These are phyloP conservation scores for Penicillium brevicompactum DNA, from an alignment of 2,329 filamentous ascomycete species.

Conservation along the genomic window DNA sequence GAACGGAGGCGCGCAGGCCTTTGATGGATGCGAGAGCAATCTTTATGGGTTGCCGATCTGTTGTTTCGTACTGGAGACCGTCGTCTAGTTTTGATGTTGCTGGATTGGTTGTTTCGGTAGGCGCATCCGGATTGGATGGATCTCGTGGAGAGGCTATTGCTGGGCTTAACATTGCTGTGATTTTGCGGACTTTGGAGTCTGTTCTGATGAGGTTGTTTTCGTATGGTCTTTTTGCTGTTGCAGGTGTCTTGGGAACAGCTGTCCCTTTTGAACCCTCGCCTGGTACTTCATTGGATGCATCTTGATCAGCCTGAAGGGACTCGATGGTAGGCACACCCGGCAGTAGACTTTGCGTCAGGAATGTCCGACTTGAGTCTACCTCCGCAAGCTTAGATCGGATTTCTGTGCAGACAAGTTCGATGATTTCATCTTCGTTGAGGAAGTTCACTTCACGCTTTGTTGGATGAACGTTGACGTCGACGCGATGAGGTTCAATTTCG, in stretches of 20 bases:
- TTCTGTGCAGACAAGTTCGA: conserved; percentile 78
- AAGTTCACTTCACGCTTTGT: conserved; percentile 98
- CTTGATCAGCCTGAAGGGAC: conserved; percentile 31
- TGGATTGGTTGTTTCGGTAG: conserved; percentile 37
- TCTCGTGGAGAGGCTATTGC: conserved; percentile 27
- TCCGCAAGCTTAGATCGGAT: conserved; percentile 77
- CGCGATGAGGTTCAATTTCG: conserved; percentile 85
- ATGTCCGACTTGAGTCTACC: conserved; percentile 91
- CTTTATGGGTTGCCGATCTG: conserved; percentile 67
- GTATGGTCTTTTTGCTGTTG: conserved; percentile 59
- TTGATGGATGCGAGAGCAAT: conserved; percentile 85
- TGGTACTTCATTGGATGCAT: conserved; percentile 30
- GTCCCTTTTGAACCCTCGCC: conserved; percentile 35
- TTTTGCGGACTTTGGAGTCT: conserved; percentile 85
- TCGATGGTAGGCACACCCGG: conserved; percentile 60
- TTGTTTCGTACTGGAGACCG: conserved; percentile 69
- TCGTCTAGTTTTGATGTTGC: conserved; percentile 40
- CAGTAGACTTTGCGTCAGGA: conserved; percentile 88
- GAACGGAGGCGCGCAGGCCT: conserved; percentile 77
- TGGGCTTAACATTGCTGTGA: conserved; percentile 90
- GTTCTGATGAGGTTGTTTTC: conserved; percentile 91
- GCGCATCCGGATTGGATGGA: conserved; percentile 27
- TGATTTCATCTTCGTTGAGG: conserved; percentile 94
- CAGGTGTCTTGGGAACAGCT: conserved; percentile 40
- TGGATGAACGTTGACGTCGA: conserved; percentile 97